These are phyloP conservation scores for Ambrosiella xylebori DNA, from an alignment of 2,329 filamentous ascomycete genomes.

Conservation along the genomic window DNA sequence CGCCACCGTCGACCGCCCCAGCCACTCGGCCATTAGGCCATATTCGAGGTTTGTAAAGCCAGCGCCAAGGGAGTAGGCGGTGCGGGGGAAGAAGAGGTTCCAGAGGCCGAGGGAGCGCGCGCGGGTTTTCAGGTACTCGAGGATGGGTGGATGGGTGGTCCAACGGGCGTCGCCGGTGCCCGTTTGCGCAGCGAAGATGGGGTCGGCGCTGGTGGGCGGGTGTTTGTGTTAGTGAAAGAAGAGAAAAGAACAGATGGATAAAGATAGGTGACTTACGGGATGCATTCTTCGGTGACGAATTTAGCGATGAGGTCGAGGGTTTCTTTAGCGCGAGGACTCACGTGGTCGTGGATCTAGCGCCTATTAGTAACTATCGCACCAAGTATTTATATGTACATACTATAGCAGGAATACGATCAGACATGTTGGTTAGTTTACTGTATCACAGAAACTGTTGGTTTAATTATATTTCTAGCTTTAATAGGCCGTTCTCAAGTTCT, in stretches of 20 bases:
- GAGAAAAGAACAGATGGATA: background rate
- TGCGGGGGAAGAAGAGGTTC: slow-evolving; percentile 96
- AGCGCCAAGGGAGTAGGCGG: slow-evolving; percentile 86
- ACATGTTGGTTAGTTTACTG: slow-evolving; percentile 1
- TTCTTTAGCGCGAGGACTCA: slow-evolving; percentile 72
- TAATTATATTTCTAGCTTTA: too few species aligned
- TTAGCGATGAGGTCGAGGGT: slow-evolving; percentile 78
- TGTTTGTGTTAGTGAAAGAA: slow-evolving; percentile 8
- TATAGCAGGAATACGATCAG: slow-evolving; percentile 10
- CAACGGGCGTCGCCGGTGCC: slow-evolving; percentile 63
- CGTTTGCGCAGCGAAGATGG: slow-evolving; percentile 63
- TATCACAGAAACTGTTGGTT: too few species aligned
- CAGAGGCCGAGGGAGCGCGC: slow-evolving; percentile 73
- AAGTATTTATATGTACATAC: slow-evolving; percentile 3
- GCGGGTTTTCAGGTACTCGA: slow-evolving; percentile 79
- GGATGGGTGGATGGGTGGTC: slow-evolving; percentile 58
- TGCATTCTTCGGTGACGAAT: slow-evolving; percentile 93
- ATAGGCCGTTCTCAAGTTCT: too few species aligned
- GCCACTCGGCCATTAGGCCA: slow-evolving; percentile 88
- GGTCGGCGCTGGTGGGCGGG: slow-evolving; percentile 43
- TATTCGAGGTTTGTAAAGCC: slow-evolving; percentile 95
- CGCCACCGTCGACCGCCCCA: slow-evolving; percentile 70
- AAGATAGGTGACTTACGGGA: slow-evolving; percentile 37
- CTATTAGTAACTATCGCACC: background rate
- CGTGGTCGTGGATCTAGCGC: slow-evolving; percentile 34